Base-by-base conservation (phyloP, 208 protist species). In the Porcisia deanei region DNA sequence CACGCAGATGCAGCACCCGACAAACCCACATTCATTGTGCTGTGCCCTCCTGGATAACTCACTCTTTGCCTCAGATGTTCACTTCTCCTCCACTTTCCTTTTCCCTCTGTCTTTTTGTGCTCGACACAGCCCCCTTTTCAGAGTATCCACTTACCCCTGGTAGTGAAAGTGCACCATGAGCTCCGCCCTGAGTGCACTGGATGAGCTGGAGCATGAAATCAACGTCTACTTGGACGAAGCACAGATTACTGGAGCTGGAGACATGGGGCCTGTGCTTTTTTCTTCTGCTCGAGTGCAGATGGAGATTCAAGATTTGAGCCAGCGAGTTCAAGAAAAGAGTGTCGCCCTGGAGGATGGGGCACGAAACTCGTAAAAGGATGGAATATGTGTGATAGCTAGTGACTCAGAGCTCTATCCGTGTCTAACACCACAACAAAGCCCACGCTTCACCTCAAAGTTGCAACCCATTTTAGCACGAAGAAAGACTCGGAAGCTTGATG, bases 221-320 rank as follows among this genome's bases (percentile, higher is more conserved):
- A 60, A 70, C 16, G 14, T 1, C 14, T 83, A 76, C 65, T 59
- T 88, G 0, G 30, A 66, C 4, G 20, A 70, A 6, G 55, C 77
- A 16, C 66, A 88, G 63, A 45, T 34, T 1, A 74, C 59, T 8
- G 81, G 80, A 3, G 25, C 6, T 59, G 76, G 71, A 39, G 76
- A 88, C 60, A 18, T 57, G n/a, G 49, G 60, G 0, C 58, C 49
- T 54, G 77, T 83, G 22, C 45, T 89, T 20, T 73, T 78, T 22
- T 61, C 71, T 25, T 76, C 57, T 34, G 41, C 74, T 0, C 43
- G 66, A 39, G 53, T 85, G 4, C 82, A 89, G 70, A 64, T 68
- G 63, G 67, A 82, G 47, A 54, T 86, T 53, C 54, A 80, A 0
- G 74, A 78, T 37, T 57, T 87, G 2, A 75, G 73, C 20, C 82